phyloP scores from a whole-genome alignment of 2,329 filamentous ascomycete species.

The Knoxdaviesia capensis region DNA sequence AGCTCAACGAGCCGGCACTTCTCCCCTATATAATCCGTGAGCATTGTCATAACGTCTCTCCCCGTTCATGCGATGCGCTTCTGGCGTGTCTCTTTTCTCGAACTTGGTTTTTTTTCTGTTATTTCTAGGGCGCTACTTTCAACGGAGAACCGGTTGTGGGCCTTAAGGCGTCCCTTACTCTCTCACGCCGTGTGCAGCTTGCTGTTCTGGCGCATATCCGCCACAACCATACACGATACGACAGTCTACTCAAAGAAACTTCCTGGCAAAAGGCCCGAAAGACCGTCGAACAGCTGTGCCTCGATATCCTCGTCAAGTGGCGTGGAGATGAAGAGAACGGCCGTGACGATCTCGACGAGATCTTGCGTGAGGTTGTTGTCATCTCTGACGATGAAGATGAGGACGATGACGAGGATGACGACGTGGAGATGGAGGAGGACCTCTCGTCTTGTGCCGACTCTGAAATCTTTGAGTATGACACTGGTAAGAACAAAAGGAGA shows the following conservation, averaged over 20 bases:
- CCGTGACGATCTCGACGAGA: constrained; percentile 46
- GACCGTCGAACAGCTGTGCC: constrained; percentile 37
- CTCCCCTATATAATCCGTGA: no score
- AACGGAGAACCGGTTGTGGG: constrained; percentile 37
- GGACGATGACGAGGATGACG: constrained; percentile 13
- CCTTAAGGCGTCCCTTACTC: constrained; percentile 29
- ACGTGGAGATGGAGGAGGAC: constrained; percentile 1
- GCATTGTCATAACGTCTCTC: no score
- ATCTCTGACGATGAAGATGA: constrained; percentile 39
- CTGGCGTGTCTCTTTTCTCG: no score
- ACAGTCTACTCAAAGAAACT: constrained; percentile 36
- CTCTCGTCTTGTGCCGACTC: not conserved
- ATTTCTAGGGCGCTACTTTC: constrained; percentile 23
- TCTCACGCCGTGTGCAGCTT: constrained; percentile 42
- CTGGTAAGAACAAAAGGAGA: not conserved
- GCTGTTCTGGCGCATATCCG: constrained; percentile 47
- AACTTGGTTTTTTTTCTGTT: no score
- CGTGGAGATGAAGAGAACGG: constrained; percentile 50
- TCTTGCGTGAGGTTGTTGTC: constrained; percentile 44
- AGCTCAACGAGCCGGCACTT: no score
- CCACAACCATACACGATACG: constrained; percentile 46
- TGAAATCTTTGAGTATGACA: not conserved
- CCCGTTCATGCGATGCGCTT: no score
- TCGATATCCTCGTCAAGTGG: constrained; percentile 51
- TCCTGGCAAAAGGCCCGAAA: constrained; percentile 38